Conservation (phyloP, 1,284 basidiomycete species). For the Leucocoprinus gongylophorus region DNA sequence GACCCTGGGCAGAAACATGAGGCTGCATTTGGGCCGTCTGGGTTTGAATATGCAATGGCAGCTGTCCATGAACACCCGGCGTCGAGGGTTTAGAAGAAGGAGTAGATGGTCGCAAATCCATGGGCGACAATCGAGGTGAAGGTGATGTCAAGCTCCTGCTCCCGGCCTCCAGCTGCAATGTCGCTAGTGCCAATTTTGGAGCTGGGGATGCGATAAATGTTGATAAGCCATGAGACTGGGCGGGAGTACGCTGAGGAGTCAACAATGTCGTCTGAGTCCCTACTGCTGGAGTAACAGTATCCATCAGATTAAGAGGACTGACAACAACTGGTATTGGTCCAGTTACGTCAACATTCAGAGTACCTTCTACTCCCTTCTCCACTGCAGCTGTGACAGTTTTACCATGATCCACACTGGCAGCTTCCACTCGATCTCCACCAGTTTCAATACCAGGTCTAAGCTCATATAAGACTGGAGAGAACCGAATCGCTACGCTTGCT, state of each 20-base stretch:
- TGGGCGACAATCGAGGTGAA: constrained; percentile 55
- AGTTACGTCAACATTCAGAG: constrained; percentile 54
- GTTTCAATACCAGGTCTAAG: constrained; percentile 56
- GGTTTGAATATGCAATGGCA: background rate
- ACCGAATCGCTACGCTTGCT: constrained; percentile 87
- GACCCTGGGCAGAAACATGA: constrained; percentile 11
- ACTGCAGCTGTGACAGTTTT: constrained; percentile 47
- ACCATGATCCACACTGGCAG: constrained; percentile 19
- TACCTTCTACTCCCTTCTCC: constrained; percentile 66
- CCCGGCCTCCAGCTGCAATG: constrained; percentile 15
- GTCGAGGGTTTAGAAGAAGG: constrained; percentile 50
- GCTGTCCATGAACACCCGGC: constrained; percentile 23
- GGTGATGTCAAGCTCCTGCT: constrained; percentile 25
- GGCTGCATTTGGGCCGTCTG: background rate
- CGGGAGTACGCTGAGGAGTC: constrained; percentile 30
- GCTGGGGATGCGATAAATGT: constrained; percentile 32
- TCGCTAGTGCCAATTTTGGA: constrained; percentile 27
- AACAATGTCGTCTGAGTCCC: constrained; percentile 14
- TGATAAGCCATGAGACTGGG: constrained; percentile 13
- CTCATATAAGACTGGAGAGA: constrained; percentile 92
- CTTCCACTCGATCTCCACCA: constrained; percentile 17
- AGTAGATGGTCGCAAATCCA: constrained; percentile 50
- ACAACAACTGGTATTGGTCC: constrained; percentile 29
- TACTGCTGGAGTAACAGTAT: constrained; percentile 11
- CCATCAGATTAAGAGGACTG: constrained; percentile 14